Percentiles rank a stretch among this genome's conserved stretches.
These are phyloP conservation scores for Penicillium pulvis DNA, from an alignment of 495 filamentous ascomycete genomes.

Conservation along the genomic window DNA sequence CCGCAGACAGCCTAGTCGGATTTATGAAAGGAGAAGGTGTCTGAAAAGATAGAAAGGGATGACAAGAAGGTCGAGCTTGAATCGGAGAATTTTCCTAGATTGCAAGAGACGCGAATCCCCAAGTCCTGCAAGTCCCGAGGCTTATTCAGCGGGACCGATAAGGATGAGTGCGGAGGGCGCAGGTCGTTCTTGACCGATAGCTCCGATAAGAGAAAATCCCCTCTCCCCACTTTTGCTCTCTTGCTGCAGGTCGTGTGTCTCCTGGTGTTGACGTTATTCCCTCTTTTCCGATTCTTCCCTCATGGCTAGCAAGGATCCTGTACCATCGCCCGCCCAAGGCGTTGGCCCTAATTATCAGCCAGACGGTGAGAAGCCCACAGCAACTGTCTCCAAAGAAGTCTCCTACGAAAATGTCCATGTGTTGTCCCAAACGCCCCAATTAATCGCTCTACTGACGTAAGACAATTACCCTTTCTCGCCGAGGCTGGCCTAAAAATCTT, in stretches of 20 bases:
- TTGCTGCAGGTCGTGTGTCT: neutral
- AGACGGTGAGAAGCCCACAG: slow-evolving; percentile 77
- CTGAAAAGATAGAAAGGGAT: neutral
- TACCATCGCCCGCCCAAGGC: slow-evolving; percentile 63
- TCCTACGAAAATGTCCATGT: slow-evolving; percentile 84
- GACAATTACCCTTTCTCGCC: slow-evolving; percentile 31
- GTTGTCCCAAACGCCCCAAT: slow-evolving; percentile 89
- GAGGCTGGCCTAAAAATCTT: neutral
- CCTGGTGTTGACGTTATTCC: too few species aligned
- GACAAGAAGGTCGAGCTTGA: neutral
- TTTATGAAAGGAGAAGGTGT: neutral
- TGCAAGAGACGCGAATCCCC: neutral
- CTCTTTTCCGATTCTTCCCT: neutral
- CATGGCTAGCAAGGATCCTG: slow-evolving; percentile 34
- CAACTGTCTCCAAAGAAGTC: slow-evolving; percentile 86
- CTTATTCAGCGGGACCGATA: slow-evolving; percentile 8
- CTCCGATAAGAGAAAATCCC: slow-evolving; percentile 24
- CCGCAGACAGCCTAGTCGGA: neutral
- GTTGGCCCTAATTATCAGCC: slow-evolving; percentile 80
- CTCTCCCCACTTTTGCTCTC: slow-evolving; percentile 13
- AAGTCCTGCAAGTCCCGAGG: neutral
- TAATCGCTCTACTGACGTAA: slow-evolving; percentile 96
- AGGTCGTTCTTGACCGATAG: neutral
- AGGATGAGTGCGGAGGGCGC: slow-evolving; percentile 7
- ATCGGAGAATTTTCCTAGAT: neutral